Base-by-base conservation (phyloP, 352 stramenopile genomes). In the Ophiocytium majus region DNA sequence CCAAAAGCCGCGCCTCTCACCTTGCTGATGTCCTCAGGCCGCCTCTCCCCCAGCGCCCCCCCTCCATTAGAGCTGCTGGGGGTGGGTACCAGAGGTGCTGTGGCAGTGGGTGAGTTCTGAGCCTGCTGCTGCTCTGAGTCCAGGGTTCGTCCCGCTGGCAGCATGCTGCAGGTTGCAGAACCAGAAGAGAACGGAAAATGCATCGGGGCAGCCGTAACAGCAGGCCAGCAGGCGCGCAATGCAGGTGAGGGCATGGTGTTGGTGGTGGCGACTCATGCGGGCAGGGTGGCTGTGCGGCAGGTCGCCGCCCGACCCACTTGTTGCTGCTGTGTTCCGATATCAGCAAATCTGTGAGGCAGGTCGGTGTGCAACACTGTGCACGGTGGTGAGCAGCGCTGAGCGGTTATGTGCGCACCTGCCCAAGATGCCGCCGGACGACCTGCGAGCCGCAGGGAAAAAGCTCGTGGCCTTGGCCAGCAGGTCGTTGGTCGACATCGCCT, bases 1-100 rank as follows among this genome's bases (percentile, higher is more conserved):
- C n/a, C n/a, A n/a, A n/a, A n/a, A n/a, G n/a, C n/a, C n/a, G n/a
- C n/a, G n/a, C n/a, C n/a, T n/a, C n/a, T n/a, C n/a, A n/a, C n/a
- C 35, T 78, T 78, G 35, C 66, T 78, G 66, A 78, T 78, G 66
- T 78, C 66, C 35, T 78, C 66, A 17, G 66, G 66, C 35, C 35
- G 32, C 35, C 66, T 5, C 5, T 43, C 66, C 5, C 66, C 66
- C 32, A 14, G 5, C 5, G 43, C 43, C 43, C 5, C 43, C 14
- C 5, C 43, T 14, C 35, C 66, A 78, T 17, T 14, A 14, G 66
- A 5, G 35, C 66, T 78, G 35, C 5, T 14, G 14, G 5, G 5
- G 66, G 5, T 78, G 32, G 32, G 32, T 78, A 17, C 10, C 32
- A 17, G 32, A 5, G 66, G 14, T 17, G 66, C 66, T 43, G 32